Percentiles rank a stretch among this genome's conserved stretches.
Evolutionary conservation across 2,329 filamentous ascomycete genomes (phyloP).

Genomic region (Diaporthe citriasiana): DNA sequence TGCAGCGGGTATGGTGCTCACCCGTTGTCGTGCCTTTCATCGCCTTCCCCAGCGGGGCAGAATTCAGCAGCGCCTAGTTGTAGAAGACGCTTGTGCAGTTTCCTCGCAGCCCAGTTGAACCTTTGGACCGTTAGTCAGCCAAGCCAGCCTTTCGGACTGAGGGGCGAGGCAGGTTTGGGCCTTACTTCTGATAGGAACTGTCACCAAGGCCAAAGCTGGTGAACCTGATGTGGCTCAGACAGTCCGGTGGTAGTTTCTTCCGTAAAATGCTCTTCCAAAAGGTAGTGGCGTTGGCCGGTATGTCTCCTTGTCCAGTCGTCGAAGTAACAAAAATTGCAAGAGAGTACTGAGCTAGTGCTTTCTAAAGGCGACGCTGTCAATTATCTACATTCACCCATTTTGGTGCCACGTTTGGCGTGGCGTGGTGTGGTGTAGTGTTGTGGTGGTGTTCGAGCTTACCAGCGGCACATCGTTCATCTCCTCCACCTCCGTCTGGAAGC

Average conservation of each 20-base stretch:
- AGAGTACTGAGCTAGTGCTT: slow-evolving; percentile 62
- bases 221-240: slow-evolving; percentile 78
- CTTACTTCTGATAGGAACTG: slow-evolving; percentile 91
- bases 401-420: background rate
- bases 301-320: slow-evolving; percentile 94
- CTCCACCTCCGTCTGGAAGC: slow-evolving; percentile 80
- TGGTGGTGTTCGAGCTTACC: slow-evolving; percentile 65
- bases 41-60: slow-evolving; percentile 85
- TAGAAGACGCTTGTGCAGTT: slow-evolving; percentile 85
- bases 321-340: slow-evolving; percentile 87
- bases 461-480: slow-evolving; percentile 83
- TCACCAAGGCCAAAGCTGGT: slow-evolving; percentile 93
- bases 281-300: slow-evolving; percentile 83
- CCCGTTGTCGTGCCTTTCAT: slow-evolving; percentile 95
- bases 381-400: background rate
- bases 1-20: slow-evolving; percentile 58
- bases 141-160: background rate
- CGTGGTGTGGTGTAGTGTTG: background rate
- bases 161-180: background rate
- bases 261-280: slow-evolving; percentile 91
- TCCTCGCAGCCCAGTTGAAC: slow-evolving; percentile 93
- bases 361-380: slow-evolving; percentile 53
- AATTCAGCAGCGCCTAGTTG: slow-evolving; percentile 87
- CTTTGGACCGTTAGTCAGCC: slow-evolving; percentile 57
- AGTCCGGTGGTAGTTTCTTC: slow-evolving; percentile 80